These are phyloP conservation scores for Populus pruinosa DNA, from an alignment of 345 rosid species.

Conservation along the genomic window DNA sequence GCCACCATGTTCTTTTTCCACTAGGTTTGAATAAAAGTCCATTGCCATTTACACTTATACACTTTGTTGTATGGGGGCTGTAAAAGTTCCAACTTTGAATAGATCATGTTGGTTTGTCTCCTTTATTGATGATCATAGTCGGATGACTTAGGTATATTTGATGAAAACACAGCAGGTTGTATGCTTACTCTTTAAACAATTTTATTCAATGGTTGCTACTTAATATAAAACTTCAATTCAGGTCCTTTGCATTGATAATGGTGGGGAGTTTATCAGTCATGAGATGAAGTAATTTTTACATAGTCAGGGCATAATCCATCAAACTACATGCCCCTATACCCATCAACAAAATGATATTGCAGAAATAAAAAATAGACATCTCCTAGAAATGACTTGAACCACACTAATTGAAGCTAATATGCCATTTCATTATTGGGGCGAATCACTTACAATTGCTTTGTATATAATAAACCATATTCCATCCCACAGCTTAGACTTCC, in stretches of 20 bases:
- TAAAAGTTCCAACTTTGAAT: slow-evolving; percentile 1
- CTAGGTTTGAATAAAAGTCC: neutral
- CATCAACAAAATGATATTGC: neutral
- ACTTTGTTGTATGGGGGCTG: neutral
- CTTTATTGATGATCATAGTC: neutral
- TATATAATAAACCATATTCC: neutral
- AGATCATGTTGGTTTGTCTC: neutral
- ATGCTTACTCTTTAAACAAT: neutral
- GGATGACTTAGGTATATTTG: neutral
- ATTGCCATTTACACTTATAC: neutral
- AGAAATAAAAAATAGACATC: neutral
- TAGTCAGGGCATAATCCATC: neutral
- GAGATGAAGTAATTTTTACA: neutral
- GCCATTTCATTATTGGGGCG: neutral
- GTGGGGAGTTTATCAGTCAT: neutral
- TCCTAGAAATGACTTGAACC: neutral
- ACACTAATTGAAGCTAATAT: neutral
- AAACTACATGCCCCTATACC: neutral
- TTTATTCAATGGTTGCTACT: neutral
- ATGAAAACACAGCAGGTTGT: neutral
- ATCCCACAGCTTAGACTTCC: neutral
- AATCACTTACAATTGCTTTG: neutral
- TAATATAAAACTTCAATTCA: neutral
- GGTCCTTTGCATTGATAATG: neutral
- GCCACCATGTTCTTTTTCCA: neutral